phyloP scores from a whole-genome alignment of 306 rosid species.

The Fragaria iinumae region DNA sequence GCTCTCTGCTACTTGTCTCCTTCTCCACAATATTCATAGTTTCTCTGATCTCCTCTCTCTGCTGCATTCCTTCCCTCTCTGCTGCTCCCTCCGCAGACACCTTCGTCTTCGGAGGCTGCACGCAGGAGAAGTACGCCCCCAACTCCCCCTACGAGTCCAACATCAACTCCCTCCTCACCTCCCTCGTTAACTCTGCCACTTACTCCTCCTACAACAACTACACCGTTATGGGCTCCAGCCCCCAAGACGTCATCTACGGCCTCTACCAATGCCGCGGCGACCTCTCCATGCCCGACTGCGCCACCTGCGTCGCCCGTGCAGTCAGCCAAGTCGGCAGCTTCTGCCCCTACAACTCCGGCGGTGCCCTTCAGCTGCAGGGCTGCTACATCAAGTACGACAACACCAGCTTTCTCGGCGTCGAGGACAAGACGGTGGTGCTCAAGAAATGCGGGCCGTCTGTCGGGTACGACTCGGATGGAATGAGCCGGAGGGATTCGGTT shows the following conservation, averaged over 20 bases:
- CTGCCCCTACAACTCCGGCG: constrained; percentile 58
- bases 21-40: constrained; percentile 1
- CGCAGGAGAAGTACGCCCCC: constrained; percentile 55
- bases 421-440: constrained; percentile 71
- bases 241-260: constrained; percentile 53
- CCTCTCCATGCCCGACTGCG: constrained; percentile 84
- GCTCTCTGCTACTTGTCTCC: constrained; percentile 1
- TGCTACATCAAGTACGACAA: constrained; percentile 87
- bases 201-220: constrained; percentile 78
- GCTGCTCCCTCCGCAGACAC: constrained; percentile 36
- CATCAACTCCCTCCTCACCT: constrained; percentile 82
- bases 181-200: constrained; percentile 86
- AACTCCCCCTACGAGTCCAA: constrained; percentile 67
- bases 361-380: constrained; percentile 73
- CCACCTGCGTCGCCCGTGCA: constrained; percentile 58
- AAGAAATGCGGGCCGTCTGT: constrained; percentile 76
- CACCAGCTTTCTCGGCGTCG: constrained; percentile 56
- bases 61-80: constrained; percentile 15
- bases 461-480: constrained; percentile 46
- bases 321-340: constrained; percentile 45
- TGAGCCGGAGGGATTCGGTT: constrained; percentile 56
- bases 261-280: constrained; percentile 95
- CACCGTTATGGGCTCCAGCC: constrained; percentile 55
- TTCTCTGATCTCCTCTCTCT: constrained; percentile 4
- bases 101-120: constrained; percentile 85